Evolutionary conservation across 1,284 basidiomycete genomes (phyloP), one percentile per base, ranked within the genome.

Genomic region (Cutaneotrichosporon sp.): DNA sequence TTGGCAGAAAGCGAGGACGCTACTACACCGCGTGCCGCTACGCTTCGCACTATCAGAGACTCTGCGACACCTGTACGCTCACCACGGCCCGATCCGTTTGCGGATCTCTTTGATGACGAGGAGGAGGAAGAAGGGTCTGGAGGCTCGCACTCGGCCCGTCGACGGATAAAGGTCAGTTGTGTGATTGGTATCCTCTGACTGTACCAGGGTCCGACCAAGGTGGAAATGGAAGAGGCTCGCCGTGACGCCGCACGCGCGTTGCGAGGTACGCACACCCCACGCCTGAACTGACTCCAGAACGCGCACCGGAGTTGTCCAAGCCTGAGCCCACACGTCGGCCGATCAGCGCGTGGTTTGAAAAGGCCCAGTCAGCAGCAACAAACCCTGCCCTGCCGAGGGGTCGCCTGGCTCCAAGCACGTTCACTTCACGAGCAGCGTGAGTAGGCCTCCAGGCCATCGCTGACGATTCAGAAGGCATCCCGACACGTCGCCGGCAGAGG

Each of bases 211-310:
- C 63, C 73, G 9, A 75, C 67, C 60, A 73, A 74, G 64, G 63
- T 62, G n/a, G 75, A 78, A 14, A 51, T 38, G 18, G 59, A 68
- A 47, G 38, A 61, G 18, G 69, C 74, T 65, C 61, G 68, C 8
- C 69, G 67, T 18, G 76, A 76, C 42, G 67, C 76, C 30, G 72
- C 71, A 4, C 60, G 70, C 16, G 72, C 70, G 1, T 46, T 68
- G 7, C 61, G 73, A 64, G 69, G 74, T 76, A 30, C 14, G n/a
- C 2, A 22, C 2, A 1, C 9, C 1, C 46, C 4, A 26, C 38
- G 16, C 56, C 46, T 40, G 57, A n/a, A 22, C n/a, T 26, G 2
- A 38, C n/a, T 50, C 2, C 61, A 75, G 75, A 77, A 31, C 64
- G 67, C 4, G 51, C 59, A 2, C 58, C 72, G 9, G 60, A 60